Percentiles rank a stretch among this genome's conserved stretches.
phyloP scores from a whole-genome alignment of 345 rosid species.

The Citrus unshiu region DNA sequence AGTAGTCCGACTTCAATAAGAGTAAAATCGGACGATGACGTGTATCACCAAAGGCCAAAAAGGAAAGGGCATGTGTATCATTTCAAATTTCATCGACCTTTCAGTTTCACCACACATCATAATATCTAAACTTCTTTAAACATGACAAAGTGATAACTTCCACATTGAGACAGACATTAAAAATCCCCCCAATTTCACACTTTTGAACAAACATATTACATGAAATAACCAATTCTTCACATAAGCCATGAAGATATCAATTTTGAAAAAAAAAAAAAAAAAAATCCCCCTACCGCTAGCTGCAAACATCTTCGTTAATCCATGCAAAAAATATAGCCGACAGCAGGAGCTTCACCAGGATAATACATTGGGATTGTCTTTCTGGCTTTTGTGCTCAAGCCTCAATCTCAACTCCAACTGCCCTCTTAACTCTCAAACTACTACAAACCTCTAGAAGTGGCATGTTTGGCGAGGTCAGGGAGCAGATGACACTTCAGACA shows the following conservation, averaged over 20 bases:
- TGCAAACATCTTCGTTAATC: constrained; percentile 13
- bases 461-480: background rate
- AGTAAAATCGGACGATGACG: background rate
- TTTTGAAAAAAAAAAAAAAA: background rate
- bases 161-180: background rate
- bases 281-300: constrained; percentile 14
- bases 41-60: background rate
- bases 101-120: background rate
- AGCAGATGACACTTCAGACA: constrained; percentile 7
- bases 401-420: constrained; percentile 6
- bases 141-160: background rate
- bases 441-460: background rate
- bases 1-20: background rate
- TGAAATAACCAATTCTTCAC: constrained; percentile 6
- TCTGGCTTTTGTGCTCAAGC: constrained; percentile 20
- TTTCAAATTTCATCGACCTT: background rate
- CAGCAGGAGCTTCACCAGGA: constrained; percentile 27
- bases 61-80: background rate
- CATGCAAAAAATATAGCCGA: constrained; percentile 23
- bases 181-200: background rate
- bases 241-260: constrained; percentile 16
- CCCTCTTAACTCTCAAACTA: constrained; percentile 10
- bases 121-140: background rate
- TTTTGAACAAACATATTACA: constrained; percentile 1
- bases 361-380: constrained; percentile 11